Evolutionary conservation across 129 eudicot genomes (phyloP).

Genomic region (Silybum marianum): DNA sequence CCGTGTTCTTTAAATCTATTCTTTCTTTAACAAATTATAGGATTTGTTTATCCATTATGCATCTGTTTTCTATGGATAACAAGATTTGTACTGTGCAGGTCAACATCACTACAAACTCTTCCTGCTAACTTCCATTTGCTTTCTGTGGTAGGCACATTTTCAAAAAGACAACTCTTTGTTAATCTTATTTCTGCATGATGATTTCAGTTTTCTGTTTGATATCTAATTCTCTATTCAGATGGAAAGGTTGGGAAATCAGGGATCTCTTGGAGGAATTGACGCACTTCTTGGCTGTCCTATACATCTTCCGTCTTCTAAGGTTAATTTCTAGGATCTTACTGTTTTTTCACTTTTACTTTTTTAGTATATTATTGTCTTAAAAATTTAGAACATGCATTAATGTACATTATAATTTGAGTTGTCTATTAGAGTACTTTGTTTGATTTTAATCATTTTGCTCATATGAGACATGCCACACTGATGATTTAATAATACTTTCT

Average conservation of each 20-base stretch:
- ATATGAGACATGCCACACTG: background rate
- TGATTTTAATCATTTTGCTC: background rate
- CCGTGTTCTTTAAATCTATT: too few species aligned
- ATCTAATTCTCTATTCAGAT: constrained; percentile 44
- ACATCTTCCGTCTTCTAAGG: constrained; percentile 88
- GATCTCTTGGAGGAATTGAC: constrained; percentile 81
- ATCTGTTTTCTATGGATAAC: constrained; percentile 17
- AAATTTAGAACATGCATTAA: background rate
- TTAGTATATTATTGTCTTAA: background rate
- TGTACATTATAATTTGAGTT: background rate
- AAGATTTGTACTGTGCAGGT: constrained; percentile 43
- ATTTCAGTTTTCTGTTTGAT: constrained; percentile 4
- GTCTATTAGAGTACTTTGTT: background rate
- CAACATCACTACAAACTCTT: constrained; percentile 62
- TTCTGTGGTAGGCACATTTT: constrained; percentile 51
- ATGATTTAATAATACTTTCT: constrained; percentile 20
- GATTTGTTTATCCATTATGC: constrained; percentile 1
- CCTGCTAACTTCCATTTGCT: constrained; percentile 75
- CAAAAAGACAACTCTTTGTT: background rate
- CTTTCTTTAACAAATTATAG: background rate
- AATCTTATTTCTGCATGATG: constrained; percentile 10
- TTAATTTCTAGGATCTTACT: constrained; percentile 21
- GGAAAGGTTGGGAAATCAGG: constrained; percentile 79
- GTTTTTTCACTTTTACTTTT: background rate
- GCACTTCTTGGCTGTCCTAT: constrained; percentile 90